Conservation (phyloP, 2,329 filamentous ascomycete genomes). For the Pseudofabraea citricarpa region DNA sequence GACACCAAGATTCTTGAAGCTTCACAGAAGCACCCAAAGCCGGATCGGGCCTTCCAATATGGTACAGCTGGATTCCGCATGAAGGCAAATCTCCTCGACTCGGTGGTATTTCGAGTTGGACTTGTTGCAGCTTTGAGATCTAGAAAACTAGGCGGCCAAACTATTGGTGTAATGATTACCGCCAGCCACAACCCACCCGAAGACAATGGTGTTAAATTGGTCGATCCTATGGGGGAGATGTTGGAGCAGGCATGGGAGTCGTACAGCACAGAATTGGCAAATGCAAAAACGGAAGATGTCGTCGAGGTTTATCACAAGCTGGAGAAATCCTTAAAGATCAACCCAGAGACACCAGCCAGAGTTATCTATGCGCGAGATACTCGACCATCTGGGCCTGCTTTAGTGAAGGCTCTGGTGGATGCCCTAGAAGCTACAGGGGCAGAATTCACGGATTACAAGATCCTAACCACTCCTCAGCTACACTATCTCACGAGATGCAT, state of each 20-base stretch:
- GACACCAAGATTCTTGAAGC: conserved; percentile 48
- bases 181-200: conserved; percentile 86
- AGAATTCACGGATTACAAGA: conserved; percentile 78
- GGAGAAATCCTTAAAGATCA: conserved; percentile 70
- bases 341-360: conserved; percentile 63
- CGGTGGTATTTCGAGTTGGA: conserved; percentile 88
- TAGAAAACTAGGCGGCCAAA: conserved; percentile 81
- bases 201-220: conserved; percentile 92
- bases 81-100: conserved; percentile 77
- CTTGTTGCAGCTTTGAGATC: conserved; percentile 85
- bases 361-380: conserved; percentile 93
- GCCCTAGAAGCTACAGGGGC: conserved; percentile 72
- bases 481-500: conserved; percentile 94
- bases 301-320: conserved; percentile 72
- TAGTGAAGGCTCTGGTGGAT: conserved; percentile 74
- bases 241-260: conserved; percentile 92
- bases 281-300: conserved; percentile 73
- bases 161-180: conserved; percentile 95
- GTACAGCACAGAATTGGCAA: conserved; percentile 84
- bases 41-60: conserved; percentile 55
- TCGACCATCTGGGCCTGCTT: conserved; percentile 80
- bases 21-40: conserved; percentile 57
- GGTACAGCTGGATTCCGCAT: conserved; percentile 66
- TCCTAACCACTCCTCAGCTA: conserved; percentile 93
- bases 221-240: conserved; percentile 98